Conservation (phyloP, 1,284 basidiomycete genomes). For the Papiliotrema terrestris region DNA sequence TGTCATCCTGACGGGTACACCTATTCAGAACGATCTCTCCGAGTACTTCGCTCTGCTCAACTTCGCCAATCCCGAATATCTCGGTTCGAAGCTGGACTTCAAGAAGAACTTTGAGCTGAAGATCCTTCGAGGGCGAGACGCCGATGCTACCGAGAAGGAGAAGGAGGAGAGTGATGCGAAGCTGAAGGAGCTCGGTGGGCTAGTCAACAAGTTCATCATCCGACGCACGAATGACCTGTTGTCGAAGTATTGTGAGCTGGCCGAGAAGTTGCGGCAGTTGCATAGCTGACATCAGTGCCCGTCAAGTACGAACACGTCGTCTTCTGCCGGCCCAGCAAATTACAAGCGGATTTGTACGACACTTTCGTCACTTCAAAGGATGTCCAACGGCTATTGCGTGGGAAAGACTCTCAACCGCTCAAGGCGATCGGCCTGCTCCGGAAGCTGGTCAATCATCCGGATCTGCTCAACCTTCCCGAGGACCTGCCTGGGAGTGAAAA, state of each 20-base stretch:
- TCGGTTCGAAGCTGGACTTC: constrained; percentile 89
- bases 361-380: constrained; percentile 93
- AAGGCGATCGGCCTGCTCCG: constrained; percentile 96
- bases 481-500: constrained; percentile 83
- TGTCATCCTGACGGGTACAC: constrained; percentile 94
- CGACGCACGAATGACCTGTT: constrained; percentile 93
- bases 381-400: constrained; percentile 85
- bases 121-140: constrained; percentile 90
- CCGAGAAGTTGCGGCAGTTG: constrained; percentile 3
- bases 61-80: constrained; percentile 94
- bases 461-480: constrained; percentile 79
- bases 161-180: constrained; percentile 85
- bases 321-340: constrained; percentile 84
- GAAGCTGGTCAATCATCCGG: constrained; percentile 97
- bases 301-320: constrained; percentile 99
- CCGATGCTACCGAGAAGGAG: constrained; percentile 77
- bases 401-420: constrained; percentile 88
- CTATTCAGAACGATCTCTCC: constrained; percentile 93
- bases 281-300: constrained; percentile 61
- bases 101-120: constrained; percentile 93
- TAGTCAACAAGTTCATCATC: constrained; percentile 96
- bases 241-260: constrained; percentile 82
- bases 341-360: constrained; percentile 86
- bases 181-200: constrained; percentile 83
- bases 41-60: constrained; percentile 96